phyloP scores from a whole-genome alignment of 768 basidiomycete species.

The Phlebiopsis gigantea region DNA sequence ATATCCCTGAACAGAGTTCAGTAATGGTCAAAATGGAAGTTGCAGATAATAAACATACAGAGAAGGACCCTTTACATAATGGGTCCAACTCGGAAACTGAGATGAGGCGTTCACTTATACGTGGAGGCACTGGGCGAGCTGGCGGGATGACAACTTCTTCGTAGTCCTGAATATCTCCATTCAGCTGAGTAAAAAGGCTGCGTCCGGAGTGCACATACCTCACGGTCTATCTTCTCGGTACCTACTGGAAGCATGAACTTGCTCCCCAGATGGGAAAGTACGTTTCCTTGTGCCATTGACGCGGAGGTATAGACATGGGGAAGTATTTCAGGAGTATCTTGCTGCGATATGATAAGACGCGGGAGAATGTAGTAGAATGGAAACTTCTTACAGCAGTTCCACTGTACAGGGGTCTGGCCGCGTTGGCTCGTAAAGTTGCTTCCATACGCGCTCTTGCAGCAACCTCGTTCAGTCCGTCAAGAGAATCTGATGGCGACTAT shows the following conservation, averaged over 20 bases:
- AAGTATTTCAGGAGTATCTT: conserved; percentile 52
- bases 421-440: conserved; percentile 52
- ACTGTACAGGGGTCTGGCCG: conserved; percentile 60
- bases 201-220: conserved; percentile 39
- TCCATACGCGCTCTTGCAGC: conserved; percentile 60
- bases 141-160: conserved; percentile 92
- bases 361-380: background rate
- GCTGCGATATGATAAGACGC: conserved; percentile 9
- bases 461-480: conserved; percentile 30
- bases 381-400: conserved; percentile 43
- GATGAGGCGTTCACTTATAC: conserved; percentile 64
- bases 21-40: too few species aligned
- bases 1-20: conserved; percentile 81
- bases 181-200: background rate
- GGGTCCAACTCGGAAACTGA: conserved; percentile 68
- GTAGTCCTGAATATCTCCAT: conserved; percentile 49
- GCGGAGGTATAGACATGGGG: conserved; percentile 89
- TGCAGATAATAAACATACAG: conserved; percentile 40
- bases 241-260: conserved; percentile 82
- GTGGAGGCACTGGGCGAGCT: conserved; percentile 69
- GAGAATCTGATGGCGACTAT: background rate
- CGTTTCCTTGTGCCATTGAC: conserved; percentile 49
- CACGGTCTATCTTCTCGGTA: conserved; percentile 59
- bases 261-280: conserved; percentile 67
- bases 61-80: conserved; percentile 77